Evolutionary conservation across 371 early-diverging fungal genomes (phyloP), one percentile per base, ranked within the genome.

Genomic region (Mucor indicus): DNA sequence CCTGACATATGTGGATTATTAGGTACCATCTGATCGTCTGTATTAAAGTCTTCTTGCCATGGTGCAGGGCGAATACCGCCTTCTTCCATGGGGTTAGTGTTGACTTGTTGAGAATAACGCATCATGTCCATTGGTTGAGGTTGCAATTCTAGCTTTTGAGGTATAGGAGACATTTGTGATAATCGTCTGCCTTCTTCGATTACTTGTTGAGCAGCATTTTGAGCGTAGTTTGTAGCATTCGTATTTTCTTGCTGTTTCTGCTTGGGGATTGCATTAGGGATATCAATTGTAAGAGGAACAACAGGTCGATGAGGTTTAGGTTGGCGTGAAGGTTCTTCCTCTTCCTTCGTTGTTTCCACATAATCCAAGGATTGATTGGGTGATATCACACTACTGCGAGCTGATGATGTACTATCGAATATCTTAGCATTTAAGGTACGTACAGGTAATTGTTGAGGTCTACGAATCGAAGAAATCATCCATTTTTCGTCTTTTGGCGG

Each of bases 401-500:
- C 24, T 32, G 32, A 45, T 35, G 27, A 16, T n/a, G 46, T 22
- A 1, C 52, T 44, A 32, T 62, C 62, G 31, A 55, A 58, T 41
- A 68, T 58, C 13, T 33, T 57, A 1, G 62, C 65, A 48, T 69
- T 62, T 7, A 53, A 42, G 12, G 62, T 44, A n/a, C 60, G 62
- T 0, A 75, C 64, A 20, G 75, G 72, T 17, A 75, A 45, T 35
- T 66, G 66, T n/a, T 71, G 72, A 16, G 75, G 72, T 44, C 69
- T 58, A 15, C 75, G 67, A 36, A 71, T 66, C 4, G 72, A 71
- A 3, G 72, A 71, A 49, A 75, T 75, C 2, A 75, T 60, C 75
- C 75, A 75, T 60, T 71, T 75, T 35, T 75, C 75, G 35, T 65
- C 69, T 32, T 64, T 68, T 13, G 75, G 62, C 10, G 69, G 68